Evolutionary conservation across 140 eudicot genomes (phyloP).

Genomic region (Ambrosia hybrid): DNA sequence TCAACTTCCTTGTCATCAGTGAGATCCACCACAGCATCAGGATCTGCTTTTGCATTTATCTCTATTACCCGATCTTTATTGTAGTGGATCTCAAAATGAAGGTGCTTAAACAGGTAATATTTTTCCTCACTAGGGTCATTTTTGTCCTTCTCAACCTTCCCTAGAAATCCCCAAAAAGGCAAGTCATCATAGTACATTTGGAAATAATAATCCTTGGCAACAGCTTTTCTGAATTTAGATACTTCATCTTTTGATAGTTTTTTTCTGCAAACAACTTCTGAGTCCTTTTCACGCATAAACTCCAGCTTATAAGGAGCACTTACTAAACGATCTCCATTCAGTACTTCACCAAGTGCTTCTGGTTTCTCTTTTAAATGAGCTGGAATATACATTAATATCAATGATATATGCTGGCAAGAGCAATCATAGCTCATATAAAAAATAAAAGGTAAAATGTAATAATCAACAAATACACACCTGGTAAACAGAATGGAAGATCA

Average conservation of each 20-base stretch:
- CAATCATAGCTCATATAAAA: conserved; percentile 22
- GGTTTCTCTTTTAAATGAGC: conserved; percentile 48
- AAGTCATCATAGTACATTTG: conserved; percentile 68
- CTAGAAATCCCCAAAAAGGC: conserved; percentile 62
- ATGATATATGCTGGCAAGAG: not conserved
- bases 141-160: conserved; percentile 57
- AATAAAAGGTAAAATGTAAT: not conserved
- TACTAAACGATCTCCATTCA: conserved; percentile 63
- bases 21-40: conserved; percentile 59
- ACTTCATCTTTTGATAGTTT: conserved; percentile 52
- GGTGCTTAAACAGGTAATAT: conserved; percentile 54
- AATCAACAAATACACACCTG: conserved; percentile 35
- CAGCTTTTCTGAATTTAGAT: conserved; percentile 53
- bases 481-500: conserved; percentile 59
- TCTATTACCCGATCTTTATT: conserved; percentile 59
- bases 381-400: conserved; percentile 21
- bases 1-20: conserved; percentile 60
- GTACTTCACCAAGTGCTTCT: conserved; percentile 66
- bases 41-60: conserved; percentile 55
- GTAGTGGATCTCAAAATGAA: conserved; percentile 53
- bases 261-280: conserved; percentile 48
- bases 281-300: conserved; percentile 50
- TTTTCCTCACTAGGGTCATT: conserved; percentile 46
- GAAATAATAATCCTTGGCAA: conserved; percentile 56
- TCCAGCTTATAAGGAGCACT: conserved; percentile 56